Conservation (phyloP, 495 filamentous ascomycete genomes). For the Lasiosphaeriaceae sp. region DNA sequence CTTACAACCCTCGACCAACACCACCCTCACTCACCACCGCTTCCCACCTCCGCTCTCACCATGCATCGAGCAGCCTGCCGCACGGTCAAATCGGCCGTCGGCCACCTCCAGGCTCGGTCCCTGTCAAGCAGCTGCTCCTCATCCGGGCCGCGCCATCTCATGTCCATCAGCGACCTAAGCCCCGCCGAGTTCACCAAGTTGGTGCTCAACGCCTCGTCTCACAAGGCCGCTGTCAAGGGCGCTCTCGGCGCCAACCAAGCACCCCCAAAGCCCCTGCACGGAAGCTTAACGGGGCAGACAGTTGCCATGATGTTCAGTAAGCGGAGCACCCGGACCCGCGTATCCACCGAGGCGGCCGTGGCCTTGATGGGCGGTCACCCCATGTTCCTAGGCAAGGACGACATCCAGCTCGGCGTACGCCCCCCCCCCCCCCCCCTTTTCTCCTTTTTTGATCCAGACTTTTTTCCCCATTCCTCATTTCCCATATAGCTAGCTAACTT, state of each 20-base stretch:
- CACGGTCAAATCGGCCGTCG: slow-evolving; percentile 20
- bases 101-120: slow-evolving; percentile 22
- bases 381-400: slow-evolving; percentile 91
- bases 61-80: slow-evolving; percentile 23
- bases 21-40: neutral
- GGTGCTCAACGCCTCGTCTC: slow-evolving; percentile 70
- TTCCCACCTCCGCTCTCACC: slow-evolving; percentile 12
- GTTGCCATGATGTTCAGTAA: slow-evolving; percentile 96
- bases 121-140: slow-evolving; percentile 10
- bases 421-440: neutral
- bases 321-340: slow-evolving; percentile 83
- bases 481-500: slow-evolving; percentile 9
- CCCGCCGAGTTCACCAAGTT: slow-evolving; percentile 73
- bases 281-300: slow-evolving; percentile 62
- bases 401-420: slow-evolving; percentile 88
- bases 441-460: slow-evolving; percentile 6
- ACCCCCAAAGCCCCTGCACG: slow-evolving; percentile 49
- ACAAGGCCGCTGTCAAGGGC: slow-evolving; percentile 76
- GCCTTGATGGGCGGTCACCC: slow-evolving; percentile 82
- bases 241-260: slow-evolving; percentile 43
- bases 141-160: slow-evolving; percentile 62
- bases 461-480: neutral
- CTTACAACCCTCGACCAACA: neutral
- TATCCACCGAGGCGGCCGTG: slow-evolving; percentile 87
- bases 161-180: slow-evolving; percentile 84